phyloP scores from a whole-genome alignment of 108 stramenopile genomes.

The Aurantiochytrium sp. region DNA sequence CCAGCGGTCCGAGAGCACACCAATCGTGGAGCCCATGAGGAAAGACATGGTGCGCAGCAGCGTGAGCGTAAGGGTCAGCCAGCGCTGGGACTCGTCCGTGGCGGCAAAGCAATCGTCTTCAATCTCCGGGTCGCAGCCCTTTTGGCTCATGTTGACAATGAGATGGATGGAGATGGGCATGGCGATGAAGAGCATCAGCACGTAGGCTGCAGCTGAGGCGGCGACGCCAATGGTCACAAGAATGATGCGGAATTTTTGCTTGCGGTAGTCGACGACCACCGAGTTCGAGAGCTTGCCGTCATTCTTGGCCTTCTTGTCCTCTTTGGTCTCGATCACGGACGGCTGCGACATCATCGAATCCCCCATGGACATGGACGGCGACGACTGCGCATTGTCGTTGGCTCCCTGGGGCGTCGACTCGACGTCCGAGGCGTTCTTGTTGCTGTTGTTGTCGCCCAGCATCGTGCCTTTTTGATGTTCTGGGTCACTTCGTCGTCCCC shows the following conservation, averaged over 20 bases:
- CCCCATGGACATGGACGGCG: no score
- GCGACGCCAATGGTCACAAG: not conserved
- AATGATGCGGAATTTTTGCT: not conserved
- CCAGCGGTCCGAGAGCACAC: not conserved
- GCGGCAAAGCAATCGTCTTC: not conserved
- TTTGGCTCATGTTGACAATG: not conserved
- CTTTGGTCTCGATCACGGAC: no score
- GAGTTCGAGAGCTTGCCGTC: not conserved
- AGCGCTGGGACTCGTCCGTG: not conserved
- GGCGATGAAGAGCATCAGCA: not conserved
- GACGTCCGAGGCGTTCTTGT: no score
- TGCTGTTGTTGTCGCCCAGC: no score
- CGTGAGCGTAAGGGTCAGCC: not conserved
- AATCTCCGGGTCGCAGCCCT: not conserved
- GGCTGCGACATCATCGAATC: no score
- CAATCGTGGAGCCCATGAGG: not conserved
- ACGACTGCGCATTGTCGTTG: no score
- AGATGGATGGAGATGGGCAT: not conserved
- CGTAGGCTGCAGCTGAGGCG: not conserved
- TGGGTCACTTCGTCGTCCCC: no score
- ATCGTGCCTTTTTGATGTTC: no score
- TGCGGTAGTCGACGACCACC: not conserved
- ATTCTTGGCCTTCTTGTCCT: not conserved
- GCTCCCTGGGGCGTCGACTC: no score
- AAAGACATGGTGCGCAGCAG: not conserved